Conservation (phyloP, 192 early-diverging fungal genomes). For the Tieghemiomyces parasiticus region DNA sequence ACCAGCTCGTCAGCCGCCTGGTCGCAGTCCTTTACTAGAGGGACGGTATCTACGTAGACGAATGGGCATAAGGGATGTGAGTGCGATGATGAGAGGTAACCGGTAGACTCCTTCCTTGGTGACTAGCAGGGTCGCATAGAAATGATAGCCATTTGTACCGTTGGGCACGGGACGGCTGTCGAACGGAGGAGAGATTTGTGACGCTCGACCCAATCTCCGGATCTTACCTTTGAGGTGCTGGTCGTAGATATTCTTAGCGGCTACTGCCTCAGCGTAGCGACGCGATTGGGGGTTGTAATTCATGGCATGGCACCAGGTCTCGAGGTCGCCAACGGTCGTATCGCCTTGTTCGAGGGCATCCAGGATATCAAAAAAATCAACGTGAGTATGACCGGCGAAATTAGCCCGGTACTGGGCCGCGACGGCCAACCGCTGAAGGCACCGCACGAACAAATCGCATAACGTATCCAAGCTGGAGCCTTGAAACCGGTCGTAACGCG, state of each 20-base stretch:
- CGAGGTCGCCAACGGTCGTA: neutral
- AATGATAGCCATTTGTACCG: neutral
- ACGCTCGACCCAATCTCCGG: neutral
- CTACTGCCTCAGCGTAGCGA: neutral
- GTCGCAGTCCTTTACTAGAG: no score
- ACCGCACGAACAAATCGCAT: slow-evolving; percentile 5
- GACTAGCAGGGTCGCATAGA: neutral
- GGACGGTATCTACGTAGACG: no score
- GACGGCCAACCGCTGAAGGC: slow-evolving; percentile 1
- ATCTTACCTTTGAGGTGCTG: neutral
- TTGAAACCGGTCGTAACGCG: slow-evolving; percentile 11
- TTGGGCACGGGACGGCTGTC: no score
- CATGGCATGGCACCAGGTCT: neutral
- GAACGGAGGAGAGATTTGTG: no score
- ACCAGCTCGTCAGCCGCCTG: no score
- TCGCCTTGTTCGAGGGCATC: neutral
- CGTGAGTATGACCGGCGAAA: neutral
- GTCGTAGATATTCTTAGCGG: neutral
- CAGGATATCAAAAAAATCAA: slow-evolving; percentile 2
- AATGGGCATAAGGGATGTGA: no score
- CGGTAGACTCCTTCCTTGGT: no score
- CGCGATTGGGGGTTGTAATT: neutral
- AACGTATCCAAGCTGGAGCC: neutral
- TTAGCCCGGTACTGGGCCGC: slow-evolving; percentile 2
- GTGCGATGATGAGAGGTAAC: no score